These are phyloP conservation scores for Pelargonium fulgidum DNA, from an alignment of 441 rosid genomes.

Conservation along the genomic window DNA sequence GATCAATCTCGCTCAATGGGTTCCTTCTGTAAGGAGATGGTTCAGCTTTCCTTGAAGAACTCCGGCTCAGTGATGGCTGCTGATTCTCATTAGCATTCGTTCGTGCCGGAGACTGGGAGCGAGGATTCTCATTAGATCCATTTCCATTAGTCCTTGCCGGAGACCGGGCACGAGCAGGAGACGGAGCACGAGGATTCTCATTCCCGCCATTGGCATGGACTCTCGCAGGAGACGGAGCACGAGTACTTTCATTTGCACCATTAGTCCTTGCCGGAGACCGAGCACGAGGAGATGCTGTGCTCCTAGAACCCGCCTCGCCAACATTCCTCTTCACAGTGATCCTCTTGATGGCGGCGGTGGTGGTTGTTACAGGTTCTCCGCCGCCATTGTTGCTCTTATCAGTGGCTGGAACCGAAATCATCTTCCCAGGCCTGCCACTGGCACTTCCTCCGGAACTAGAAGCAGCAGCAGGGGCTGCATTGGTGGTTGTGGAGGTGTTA, in stretches of 20 bases:
- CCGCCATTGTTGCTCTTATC: slow-evolving; percentile 37
- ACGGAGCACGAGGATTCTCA: slow-evolving; percentile 28
- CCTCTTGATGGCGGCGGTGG: slow-evolving; percentile 1
- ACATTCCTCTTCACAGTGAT: slow-evolving; percentile 2
- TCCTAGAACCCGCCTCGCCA: slow-evolving; percentile 2
- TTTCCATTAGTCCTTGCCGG: slow-evolving; percentile 36
- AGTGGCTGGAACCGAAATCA: slow-evolving; percentile 77
- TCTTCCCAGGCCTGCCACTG: slow-evolving; percentile 42
- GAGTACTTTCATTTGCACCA: not conserved
- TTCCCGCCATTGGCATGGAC: not conserved
- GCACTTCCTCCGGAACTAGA: slow-evolving; percentile 7
- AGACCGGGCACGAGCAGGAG: slow-evolving; percentile 50
- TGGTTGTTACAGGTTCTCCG: slow-evolving; percentile 18
- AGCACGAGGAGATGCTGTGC: slow-evolving; percentile 35
- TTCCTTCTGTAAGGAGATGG: slow-evolving; percentile 11
- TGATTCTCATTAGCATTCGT: slow-evolving; percentile 22
- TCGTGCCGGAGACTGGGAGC: not conserved
- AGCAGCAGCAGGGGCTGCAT: not conserved
- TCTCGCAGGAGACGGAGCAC: slow-evolving; percentile 35
- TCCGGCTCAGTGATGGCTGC: slow-evolving; percentile 1
- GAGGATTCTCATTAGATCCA: slow-evolving; percentile 16
- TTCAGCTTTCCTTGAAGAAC: slow-evolving; percentile 5
- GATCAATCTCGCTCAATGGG: slow-evolving; percentile 11
- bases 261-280: slow-evolving; percentile 4
- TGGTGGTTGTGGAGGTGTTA: slow-evolving; percentile 4